phyloP scores from a whole-genome alignment of 306 rosid genomes.

The Gastrolobium villosum region DNA sequence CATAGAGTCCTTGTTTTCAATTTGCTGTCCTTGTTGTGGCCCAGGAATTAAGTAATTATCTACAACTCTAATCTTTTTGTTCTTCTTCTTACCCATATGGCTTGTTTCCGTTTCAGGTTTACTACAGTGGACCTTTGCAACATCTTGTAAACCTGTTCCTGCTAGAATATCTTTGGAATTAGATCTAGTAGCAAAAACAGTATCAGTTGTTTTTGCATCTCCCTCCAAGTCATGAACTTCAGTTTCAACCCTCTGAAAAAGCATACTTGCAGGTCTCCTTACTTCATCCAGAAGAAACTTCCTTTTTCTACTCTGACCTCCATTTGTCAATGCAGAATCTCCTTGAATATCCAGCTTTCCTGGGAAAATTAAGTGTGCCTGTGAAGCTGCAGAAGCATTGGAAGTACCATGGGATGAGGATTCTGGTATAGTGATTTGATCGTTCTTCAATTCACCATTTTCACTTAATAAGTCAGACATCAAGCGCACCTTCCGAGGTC shows the following conservation, averaged over 20 bases:
- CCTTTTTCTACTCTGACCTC: constrained; percentile 69
- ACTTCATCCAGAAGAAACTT: constrained; percentile 67
- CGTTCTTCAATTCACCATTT: constrained; percentile 62
- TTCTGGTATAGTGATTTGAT: constrained; percentile 49
- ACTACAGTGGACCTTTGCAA: constrained; percentile 53
- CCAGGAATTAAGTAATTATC: constrained; percentile 55
- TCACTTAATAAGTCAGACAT: constrained; percentile 84
- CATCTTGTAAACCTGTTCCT: constrained; percentile 55
- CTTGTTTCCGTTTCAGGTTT: constrained; percentile 59
- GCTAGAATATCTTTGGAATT: constrained; percentile 55
- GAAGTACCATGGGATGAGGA: constrained; percentile 58
- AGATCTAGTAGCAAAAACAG: constrained; percentile 48
- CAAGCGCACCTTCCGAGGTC: constrained; percentile 81
- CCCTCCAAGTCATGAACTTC: constrained; percentile 54
- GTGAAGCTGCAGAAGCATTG: constrained; percentile 57
- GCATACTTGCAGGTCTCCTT: constrained; percentile 48
- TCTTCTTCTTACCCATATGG: constrained; percentile 68
- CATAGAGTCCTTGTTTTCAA: constrained; percentile 51
- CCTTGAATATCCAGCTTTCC: constrained; percentile 65
- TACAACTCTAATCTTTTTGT: constrained; percentile 58
- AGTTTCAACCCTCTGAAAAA: constrained; percentile 49
- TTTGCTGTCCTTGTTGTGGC: constrained; percentile 53
- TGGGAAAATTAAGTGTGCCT: constrained; percentile 50
- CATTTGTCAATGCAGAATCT: constrained; percentile 50
- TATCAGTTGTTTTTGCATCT: constrained; percentile 52